Base-by-base conservation (phyloP, 441 rosid species). In the Gossypium laxum region DNA sequence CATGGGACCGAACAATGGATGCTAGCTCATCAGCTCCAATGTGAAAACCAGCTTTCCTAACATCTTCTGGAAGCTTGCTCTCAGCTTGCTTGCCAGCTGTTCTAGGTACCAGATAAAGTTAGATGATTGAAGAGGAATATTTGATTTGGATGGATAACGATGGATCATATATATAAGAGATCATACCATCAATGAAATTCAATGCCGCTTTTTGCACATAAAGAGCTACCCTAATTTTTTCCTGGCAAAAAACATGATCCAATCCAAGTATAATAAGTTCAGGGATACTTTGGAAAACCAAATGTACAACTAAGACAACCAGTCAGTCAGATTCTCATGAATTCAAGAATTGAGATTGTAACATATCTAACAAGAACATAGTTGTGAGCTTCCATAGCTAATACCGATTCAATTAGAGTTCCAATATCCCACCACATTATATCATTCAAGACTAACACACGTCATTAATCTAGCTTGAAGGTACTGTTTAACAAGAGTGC, bases 181-280 rank as follows among this genome's bases (percentile, higher is more conserved):
- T 60, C 80, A 26, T 83, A 85, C 93, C 90, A 51, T 79, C 88
- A 43, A 89, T 80, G 80, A 87, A 89, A 38, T 85, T 86, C 67
- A 89, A 75, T 17, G 91, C 93, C 12, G 93, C 93, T 64, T 87
- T 84, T 61, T 89, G 88, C 72, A 89, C 89, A 41, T 77, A 89
- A 34, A 89, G 86, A 15, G 93, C 91, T 55, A 89, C 70, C 65
- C 93, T 82, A 45, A 89, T 76, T 76, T 87, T 87, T 82, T 89
- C 90, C 93, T 89, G 89, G 18, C 47, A 56, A 67, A 68, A 62
- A 68, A 66, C 69, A 78, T 38, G 54, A 41, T 55, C 34, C 15
- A 50, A 69, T 48, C 6, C 6, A 50, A 71, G 38, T 24, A 50
- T 14, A 15, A 51, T 51, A 72, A 74, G 32, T 41, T 14, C 7